phyloP scores from a whole-genome alignment of 2,329 filamentous ascomycete genomes.

The Ceratocystis eucalypticola region DNA sequence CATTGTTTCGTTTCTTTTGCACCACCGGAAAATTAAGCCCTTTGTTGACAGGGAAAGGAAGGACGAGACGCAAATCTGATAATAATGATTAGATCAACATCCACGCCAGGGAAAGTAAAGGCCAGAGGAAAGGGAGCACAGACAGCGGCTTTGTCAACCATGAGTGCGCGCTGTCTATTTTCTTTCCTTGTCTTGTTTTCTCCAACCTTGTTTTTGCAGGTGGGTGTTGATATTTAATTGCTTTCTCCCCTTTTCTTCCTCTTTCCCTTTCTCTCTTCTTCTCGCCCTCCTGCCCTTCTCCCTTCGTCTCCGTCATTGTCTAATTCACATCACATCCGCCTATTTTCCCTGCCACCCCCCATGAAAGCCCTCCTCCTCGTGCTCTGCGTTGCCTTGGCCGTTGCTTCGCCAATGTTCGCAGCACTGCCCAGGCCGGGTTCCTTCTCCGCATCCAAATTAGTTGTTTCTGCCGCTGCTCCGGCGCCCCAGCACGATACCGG shows the following conservation, averaged over 20 bases:
- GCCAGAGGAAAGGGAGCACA: background rate
- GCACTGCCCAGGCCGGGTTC: background rate
- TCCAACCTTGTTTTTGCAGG: background rate
- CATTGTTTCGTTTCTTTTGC: no score
- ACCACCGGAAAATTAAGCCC: no score
- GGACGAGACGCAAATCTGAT: background rate
- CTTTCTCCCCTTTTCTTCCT: background rate
- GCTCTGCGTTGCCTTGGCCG: constrained; percentile 10
- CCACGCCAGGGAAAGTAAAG: background rate
- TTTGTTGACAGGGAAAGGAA: background rate
- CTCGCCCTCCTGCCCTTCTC: background rate
- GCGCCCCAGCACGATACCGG: no score
- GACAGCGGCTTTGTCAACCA: constrained; percentile 1
- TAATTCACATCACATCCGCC: no score
- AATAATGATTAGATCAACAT: background rate
- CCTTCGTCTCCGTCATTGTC: background rate
- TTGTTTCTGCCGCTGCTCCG: background rate
- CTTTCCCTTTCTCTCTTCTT: background rate
- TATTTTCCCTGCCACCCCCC: no score
- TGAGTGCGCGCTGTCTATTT: background rate
- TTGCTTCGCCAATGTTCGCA: background rate
- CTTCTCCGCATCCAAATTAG: background rate
- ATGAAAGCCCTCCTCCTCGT: constrained; percentile 34
- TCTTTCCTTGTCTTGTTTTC: background rate
- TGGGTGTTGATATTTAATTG: background rate